Evolutionary conservation across 2,329 filamentous ascomycete species (phyloP).

Genomic region (Teratosphaeria destructans): DNA sequence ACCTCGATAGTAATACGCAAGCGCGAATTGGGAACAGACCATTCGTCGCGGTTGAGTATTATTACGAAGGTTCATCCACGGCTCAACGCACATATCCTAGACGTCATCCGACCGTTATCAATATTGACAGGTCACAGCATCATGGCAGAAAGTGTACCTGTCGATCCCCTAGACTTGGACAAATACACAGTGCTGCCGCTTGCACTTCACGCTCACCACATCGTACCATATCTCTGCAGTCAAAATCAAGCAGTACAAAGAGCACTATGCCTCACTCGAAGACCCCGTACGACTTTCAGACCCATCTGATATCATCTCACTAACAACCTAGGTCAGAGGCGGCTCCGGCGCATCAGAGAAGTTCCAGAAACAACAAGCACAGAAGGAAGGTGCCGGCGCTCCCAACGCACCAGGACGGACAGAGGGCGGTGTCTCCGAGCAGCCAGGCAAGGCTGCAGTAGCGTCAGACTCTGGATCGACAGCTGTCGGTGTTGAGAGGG

Average conservation of each 20-base stretch:
- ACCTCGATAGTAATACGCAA: neutral
- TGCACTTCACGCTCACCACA: neutral
- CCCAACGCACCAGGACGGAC: constrained; percentile 24
- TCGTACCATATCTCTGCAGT: neutral
- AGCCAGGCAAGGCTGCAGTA: constrained; percentile 23
- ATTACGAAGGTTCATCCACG: neutral
- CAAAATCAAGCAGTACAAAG: constrained; percentile 4
- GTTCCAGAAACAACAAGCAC: constrained; percentile 26
- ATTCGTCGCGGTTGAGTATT: neutral
- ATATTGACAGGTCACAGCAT: neutral
- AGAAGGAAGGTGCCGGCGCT: constrained; percentile 24
- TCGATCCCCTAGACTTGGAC: neutral
- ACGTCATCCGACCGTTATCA: neutral
- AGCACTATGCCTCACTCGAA: constrained; percentile 11
- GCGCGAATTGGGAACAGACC: neutral
- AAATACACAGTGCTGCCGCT: neutral
- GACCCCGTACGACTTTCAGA: constrained; percentile 9
- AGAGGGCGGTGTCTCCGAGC: constrained; percentile 9
- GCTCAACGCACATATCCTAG: neutral
- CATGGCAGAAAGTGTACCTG: neutral
- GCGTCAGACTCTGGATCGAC: constrained; percentile 26
- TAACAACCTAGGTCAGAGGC: constrained; percentile 15
- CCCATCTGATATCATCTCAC: neutral
- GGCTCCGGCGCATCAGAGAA: constrained; percentile 23
- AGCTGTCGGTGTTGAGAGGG: constrained; percentile 21